A percentile compares a stretch with the other conserved stretches of the same genome.
These are phyloP conservation scores for Pulveroboletus sp. DNA, from an alignment of 768 basidiomycete genomes.

Conservation along the genomic window DNA sequence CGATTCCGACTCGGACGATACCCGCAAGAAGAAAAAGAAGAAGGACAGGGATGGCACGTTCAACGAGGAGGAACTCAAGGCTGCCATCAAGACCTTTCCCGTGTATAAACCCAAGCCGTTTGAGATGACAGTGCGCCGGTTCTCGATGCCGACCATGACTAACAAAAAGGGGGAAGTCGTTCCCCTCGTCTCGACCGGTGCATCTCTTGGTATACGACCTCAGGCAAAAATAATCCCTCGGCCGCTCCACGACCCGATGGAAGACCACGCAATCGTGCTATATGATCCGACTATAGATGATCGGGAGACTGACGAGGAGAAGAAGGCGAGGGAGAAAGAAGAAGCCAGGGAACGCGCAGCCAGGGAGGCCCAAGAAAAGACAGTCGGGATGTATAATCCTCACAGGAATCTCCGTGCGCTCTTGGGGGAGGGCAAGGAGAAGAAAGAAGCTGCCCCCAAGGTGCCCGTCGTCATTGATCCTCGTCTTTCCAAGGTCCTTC, in stretches of 20 bases:
- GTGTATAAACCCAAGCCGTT: slow-evolving; percentile 81
- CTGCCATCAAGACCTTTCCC: slow-evolving; percentile 66
- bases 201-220: slow-evolving; percentile 82
- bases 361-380: slow-evolving; percentile 65
- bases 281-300: slow-evolving; percentile 97
- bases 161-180: slow-evolving; percentile 66
- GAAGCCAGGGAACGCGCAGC: slow-evolving; percentile 61
- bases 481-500: slow-evolving; percentile 74
- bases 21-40: slow-evolving; percentile 58
- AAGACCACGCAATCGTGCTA: slow-evolving; percentile 94
- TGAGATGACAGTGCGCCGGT: slow-evolving; percentile 55
- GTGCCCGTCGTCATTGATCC: slow-evolving; percentile 98
- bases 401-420: slow-evolving; percentile 86
- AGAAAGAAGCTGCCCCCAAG: slow-evolving; percentile 64
- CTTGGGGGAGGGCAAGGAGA: slow-evolving; percentile 66
- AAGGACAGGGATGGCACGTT: slow-evolving; percentile 55
- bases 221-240: slow-evolving; percentile 78
- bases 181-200: slow-evolving; percentile 53
- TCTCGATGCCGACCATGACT: slow-evolving; percentile 80
- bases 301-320: slow-evolving; percentile 84
- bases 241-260: slow-evolving; percentile 96
- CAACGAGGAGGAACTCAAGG: slow-evolving; percentile 60
- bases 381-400: slow-evolving; percentile 75
- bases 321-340: slow-evolving; percentile 66
- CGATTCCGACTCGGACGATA: slow-evolving; percentile 51